Base-by-base conservation (phyloP, 768 basidiomycete genomes). In the Boletus rubroflammeus region DNA sequence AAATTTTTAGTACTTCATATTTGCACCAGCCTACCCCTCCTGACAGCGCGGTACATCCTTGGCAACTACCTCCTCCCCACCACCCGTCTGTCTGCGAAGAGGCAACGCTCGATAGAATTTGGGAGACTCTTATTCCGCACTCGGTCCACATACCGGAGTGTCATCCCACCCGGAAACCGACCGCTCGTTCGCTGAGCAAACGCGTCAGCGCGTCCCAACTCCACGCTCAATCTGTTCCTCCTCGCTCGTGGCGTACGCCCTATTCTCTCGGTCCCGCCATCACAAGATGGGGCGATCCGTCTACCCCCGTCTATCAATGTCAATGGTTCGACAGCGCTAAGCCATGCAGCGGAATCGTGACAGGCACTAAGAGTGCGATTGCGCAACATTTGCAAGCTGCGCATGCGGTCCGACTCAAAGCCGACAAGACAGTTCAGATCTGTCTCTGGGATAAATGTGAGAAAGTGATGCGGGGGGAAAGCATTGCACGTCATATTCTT, bases 401-500 rank as follows among this genome's bases (percentile, higher is more conserved):
- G 7, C 66, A 66, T n/a, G 56, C 19, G 26, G n/a, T 58, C 21
- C 41, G 15, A 3, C 36, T 49, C 29, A 57, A 29, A 6, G 52
- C 49, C 3, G 41, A 71, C 42, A 58, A 53, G 52, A 25, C 47
- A 11, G 2, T 0, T 1, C 49, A 47, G 26, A 1, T 9, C 11
- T 71, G 67, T 44, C 34, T 9, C 2, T 68, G 67, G 69, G 47
- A 41, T 2, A 13, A 0, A 0, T 68, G 69, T 15, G 4, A 14
- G n/a, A 64, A 40, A 13, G 11, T 14, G 34, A 67, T 68, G 67
- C 59, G 46, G 0, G 57, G 43, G 47, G 67, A 71, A 19, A 71
- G 67, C 47, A 58, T 68, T 2, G 3, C 58, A 0, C 67, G 69
- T 0, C 67, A 71, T 10, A 34, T 69, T 15, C 54, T 67, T 9